Conservation (phyloP, 768 basidiomycete species). For the Termitomyces sp. region DNA sequence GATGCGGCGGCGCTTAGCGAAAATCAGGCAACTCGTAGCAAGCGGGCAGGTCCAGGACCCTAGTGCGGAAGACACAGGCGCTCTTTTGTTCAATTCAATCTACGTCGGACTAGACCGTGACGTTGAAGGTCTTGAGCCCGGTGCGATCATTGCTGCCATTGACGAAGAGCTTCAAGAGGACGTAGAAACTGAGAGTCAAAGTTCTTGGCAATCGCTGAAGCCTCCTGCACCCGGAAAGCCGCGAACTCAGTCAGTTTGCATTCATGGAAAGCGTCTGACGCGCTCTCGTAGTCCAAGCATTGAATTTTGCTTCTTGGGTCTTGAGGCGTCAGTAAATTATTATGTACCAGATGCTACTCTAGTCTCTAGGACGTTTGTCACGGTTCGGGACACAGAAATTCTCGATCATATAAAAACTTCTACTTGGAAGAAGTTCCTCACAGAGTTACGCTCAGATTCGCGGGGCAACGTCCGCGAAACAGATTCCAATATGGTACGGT, state of each 20-base stretch:
- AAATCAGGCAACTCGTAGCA: slow-evolving; percentile 89
- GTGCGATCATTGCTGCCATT: slow-evolving; percentile 82
- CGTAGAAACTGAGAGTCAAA: slow-evolving; percentile 67
- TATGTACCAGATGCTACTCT: slow-evolving; percentile 50
- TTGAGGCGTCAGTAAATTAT: slow-evolving; percentile 64
- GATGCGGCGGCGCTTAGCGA: slow-evolving; percentile 80
- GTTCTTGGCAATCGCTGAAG: slow-evolving; percentile 88
- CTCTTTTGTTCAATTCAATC: slow-evolving; percentile 89
- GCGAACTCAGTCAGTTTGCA: slow-evolving; percentile 30
- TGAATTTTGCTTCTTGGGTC: slow-evolving; percentile 69
- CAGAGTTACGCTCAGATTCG: slow-evolving; percentile 77
- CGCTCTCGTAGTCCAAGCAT: slow-evolving; percentile 78
- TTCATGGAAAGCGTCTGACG: slow-evolving; percentile 57
- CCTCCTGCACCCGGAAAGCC: slow-evolving; percentile 42
- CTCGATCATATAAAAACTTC: slow-evolving; percentile 97
- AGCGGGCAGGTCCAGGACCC: slow-evolving; percentile 84
- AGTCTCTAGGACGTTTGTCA: slow-evolving; percentile 63
- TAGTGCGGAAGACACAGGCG: slow-evolving; percentile 63
- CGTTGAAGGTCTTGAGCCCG: slow-evolving; percentile 67
- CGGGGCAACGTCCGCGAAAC: slow-evolving; percentile 88
- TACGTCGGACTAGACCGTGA: slow-evolving; percentile 88
- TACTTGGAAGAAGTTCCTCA: slow-evolving; percentile 97
- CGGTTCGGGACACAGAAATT: slow-evolving; percentile 77
- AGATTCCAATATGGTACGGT: slow-evolving; percentile 88
- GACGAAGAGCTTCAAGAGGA: slow-evolving; percentile 85